phyloP scores from a whole-genome alignment of 805 yeast species.

The Cephaloascus albidus region DNA sequence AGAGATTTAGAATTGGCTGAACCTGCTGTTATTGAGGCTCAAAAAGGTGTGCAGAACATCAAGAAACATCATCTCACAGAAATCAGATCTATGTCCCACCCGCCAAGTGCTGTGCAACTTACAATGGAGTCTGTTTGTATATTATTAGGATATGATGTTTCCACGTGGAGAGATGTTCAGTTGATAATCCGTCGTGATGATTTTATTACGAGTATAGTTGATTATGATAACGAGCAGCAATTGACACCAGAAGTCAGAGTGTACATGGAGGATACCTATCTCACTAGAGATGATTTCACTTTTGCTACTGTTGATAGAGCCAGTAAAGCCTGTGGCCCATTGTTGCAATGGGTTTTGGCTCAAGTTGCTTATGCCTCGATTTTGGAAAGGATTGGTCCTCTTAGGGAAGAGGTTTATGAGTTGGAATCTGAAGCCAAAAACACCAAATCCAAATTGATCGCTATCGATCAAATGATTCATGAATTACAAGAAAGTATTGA shows the following conservation, averaged over 20 bases:
- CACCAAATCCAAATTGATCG: conserved; percentile 60
- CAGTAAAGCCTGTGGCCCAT: conserved; percentile 91
- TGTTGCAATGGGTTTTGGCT: conserved; percentile 82
- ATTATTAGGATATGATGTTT: conserved; percentile 61
- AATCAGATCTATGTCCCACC: conserved; percentile 79
- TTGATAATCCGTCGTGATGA: conserved; percentile 75
- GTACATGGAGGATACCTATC: conserved; percentile 49
- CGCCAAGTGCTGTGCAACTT: conserved; percentile 80
- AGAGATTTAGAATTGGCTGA: conserved; percentile 67
- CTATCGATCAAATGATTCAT: conserved; percentile 71
- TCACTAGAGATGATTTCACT: conserved; percentile 56
- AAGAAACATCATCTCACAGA: conserved; percentile 90
- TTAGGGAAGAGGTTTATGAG: conserved; percentile 50
- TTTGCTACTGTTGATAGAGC: conserved; percentile 77
- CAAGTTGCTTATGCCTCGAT: conserved; percentile 73
- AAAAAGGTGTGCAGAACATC: conserved; percentile 82
- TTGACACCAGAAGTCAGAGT: conserved; percentile 43
- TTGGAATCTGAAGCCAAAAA: conserved; percentile 54
- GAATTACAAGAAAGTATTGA: conserved; percentile 70
- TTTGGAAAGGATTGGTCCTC: conserved; percentile 63
- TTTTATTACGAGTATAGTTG: conserved; percentile 75
- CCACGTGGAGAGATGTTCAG: conserved; percentile 78
- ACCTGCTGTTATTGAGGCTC: conserved; percentile 80
- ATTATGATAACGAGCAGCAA: conserved; percentile 54
- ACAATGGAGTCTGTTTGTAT: conserved; percentile 84